Evolutionary conservation across 2,329 filamentous ascomycete species (phyloP), one percentile per base, ranked within the genome.

Genomic region (Fusarium sp.): DNA sequence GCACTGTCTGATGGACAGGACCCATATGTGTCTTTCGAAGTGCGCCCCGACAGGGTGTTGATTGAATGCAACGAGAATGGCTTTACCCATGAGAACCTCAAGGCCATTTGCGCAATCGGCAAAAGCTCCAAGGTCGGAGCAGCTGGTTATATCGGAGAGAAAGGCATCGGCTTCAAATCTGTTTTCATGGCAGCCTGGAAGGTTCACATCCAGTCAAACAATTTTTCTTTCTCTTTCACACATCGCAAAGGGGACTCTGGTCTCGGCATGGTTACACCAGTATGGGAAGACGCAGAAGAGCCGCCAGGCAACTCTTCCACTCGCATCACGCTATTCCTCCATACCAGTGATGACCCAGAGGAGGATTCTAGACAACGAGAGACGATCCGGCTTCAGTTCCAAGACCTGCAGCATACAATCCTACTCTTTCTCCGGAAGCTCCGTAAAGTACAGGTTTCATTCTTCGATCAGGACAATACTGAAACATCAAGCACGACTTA

Each of bases 121-220:
- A 50, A 80, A 18, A 86, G 84, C 67, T 82, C 84, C 7, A 86
- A 86, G 56, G 76, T 69, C 0, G 74, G 67, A 2, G 74, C 75
- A 0, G 77, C 80, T 9, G 80, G 80, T 1, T 85, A 84, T 39
- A 84, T 84, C n/a, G 83, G 84, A 4, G 82, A 83, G 57, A 85
- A 86, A 55, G 84, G 84, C 12, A 84, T 86, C 18, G 84, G 84
- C 0, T 86, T 86, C 75, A 86, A 86, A 62, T 84, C 83, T 0
- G 82, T 84, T 2, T 86, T 86, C 63, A 84, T 79, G 70, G 83
- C 78, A 0, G 82, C 84, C 0, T 79, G 74, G 59, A 80, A 78
- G 28, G 83, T 83, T 7, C 78, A 80, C 38, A 83, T 86, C 18
- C 78, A 80, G 23, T 86, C 84, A 1, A 80, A 81, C 0, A 20